Percentiles rank a stretch among this genome's conserved stretches.
Evolutionary conservation across 2,329 filamentous ascomycete species (phyloP).

Genomic region (Penicillium rolfsii): DNA sequence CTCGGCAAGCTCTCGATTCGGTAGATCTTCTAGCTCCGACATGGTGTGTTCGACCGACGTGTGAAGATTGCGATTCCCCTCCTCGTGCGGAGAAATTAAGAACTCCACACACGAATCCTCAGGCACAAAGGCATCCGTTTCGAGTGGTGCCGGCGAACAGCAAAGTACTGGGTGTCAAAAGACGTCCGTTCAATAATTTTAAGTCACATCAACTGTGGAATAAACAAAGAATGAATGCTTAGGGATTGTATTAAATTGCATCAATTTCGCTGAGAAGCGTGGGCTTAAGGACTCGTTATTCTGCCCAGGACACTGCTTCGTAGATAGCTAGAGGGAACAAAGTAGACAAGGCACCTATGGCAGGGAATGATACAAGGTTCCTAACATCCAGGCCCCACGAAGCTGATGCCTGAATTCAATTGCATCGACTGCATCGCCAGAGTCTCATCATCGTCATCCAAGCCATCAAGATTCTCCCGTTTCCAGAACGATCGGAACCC

Average conservation of each 20-base stretch:
- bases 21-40: slow-evolving; percentile 31
- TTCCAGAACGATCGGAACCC: slow-evolving; percentile 77
- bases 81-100: slow-evolving; percentile 21
- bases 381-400: slow-evolving; percentile 19
- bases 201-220: too few relatives aligned
- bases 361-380: not conserved
- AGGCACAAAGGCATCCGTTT: slow-evolving; percentile 21
- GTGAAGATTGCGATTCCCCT: slow-evolving; percentile 9
- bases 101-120: slow-evolving; percentile 20
- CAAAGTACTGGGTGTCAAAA: not conserved
- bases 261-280: too few relatives aligned
- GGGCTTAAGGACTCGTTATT: not conserved
- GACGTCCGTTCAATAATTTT: too few relatives aligned
- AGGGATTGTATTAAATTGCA: too few relatives aligned
- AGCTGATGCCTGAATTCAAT: slow-evolving; percentile 9
- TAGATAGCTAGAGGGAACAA: not conserved
- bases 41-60: slow-evolving; percentile 18
- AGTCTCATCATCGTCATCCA: slow-evolving; percentile 30
- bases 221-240: too few relatives aligned
- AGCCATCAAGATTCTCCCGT: slow-evolving; percentile 60
- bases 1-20: slow-evolving; percentile 48
- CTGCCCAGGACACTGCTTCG: not conserved
- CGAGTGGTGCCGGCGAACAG: not conserved
- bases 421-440: slow-evolving; percentile 15
- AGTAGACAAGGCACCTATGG: not conserved